A percentile compares a stretch with the other conserved stretches of the same genome.
Evolutionary conservation across 2,329 filamentous ascomycete genomes (phyloP).

Genomic region (Cytospora chrysosperma): DNA sequence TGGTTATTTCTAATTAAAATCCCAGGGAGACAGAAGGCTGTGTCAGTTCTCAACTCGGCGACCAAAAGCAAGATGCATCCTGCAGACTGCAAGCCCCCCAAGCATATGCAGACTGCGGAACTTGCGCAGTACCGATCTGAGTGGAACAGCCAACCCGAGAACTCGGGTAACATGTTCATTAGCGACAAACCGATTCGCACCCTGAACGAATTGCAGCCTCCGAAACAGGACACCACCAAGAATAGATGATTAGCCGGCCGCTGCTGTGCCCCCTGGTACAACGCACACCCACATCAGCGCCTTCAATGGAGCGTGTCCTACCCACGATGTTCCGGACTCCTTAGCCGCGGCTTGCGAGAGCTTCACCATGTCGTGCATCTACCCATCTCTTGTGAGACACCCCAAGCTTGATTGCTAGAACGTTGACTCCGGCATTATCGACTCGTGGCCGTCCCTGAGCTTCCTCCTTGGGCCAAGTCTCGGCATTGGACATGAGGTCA

Average conservation of each 20-base stretch:
- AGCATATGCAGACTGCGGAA: constrained; percentile 10
- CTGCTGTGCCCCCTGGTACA: constrained; percentile 10
- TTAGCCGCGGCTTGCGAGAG: constrained; percentile 13
- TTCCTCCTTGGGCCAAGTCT: constrained; percentile 8
- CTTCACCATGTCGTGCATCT: constrained; percentile 14
- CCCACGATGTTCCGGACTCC: constrained; percentile 4
- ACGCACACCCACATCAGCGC: background rate
- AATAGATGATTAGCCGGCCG: constrained; percentile 18
- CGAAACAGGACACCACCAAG: constrained; percentile 9
- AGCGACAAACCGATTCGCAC: constrained; percentile 19
- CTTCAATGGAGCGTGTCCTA: constrained; percentile 7
- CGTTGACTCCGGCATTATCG: background rate
- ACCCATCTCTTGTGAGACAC: background rate
- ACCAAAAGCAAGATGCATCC: constrained; percentile 1
- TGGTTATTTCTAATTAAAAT: constrained; percentile 1
- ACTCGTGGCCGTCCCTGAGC: constrained; percentile 3
- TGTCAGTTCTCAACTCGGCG: constrained; percentile 16
- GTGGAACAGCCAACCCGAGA: constrained; percentile 23
- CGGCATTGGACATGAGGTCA: background rate
- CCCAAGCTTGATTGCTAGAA: background rate
- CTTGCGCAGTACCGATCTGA: constrained; percentile 19
- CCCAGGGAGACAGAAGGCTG: constrained; percentile 8
- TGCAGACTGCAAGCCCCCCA: constrained; percentile 19
- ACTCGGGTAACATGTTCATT: constrained; percentile 20
- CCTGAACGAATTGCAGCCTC: constrained; percentile 16